Evolutionary conservation across 306 rosid species (phyloP).

Genomic region (Coriaria nepalensis): DNA sequence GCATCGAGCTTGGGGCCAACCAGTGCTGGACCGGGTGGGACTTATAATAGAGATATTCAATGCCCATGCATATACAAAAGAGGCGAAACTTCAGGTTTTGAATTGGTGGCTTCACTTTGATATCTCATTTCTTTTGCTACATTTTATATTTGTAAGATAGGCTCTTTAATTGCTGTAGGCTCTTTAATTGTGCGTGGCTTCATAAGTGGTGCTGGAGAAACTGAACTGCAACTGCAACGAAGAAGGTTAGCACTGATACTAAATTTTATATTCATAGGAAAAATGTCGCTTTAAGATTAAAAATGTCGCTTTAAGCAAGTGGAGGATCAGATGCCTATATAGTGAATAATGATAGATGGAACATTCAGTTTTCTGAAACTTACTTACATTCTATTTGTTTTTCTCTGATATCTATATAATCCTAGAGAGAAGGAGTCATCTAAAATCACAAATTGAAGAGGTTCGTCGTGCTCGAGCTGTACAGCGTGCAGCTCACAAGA

Average conservation of each 20-base stretch:
- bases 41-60: conserved; percentile 94
- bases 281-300: not conserved
- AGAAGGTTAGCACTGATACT: conserved; percentile 47
- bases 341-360: not conserved
- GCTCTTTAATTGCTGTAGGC: conserved; percentile 34
- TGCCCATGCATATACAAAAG: conserved; percentile 81
- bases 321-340: not conserved
- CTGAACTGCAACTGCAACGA: conserved; percentile 92
- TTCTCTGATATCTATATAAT: conserved; percentile 37
- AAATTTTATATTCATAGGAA: not conserved
- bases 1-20: conserved; percentile 57
- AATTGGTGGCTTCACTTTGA: conserved; percentile 4
- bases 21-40: conserved; percentile 80
- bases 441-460: conserved; percentile 64
- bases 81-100: conserved; percentile 73
- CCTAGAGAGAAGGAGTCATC: conserved; percentile 40
- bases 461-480: conserved; percentile 78
- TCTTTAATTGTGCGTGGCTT: conserved; percentile 73
- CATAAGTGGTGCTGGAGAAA: conserved; percentile 96
- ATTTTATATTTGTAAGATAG: not conserved
- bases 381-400: conserved; percentile 20
- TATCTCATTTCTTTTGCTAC: not conserved
- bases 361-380: conserved; percentile 1
- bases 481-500: conserved; percentile 80
- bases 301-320: not conserved